Percentiles rank a stretch among this genome's conserved stretches.
Conservation (phyloP, 2,329 filamentous ascomycete species). For the Fusarium papillatum region DNA sequence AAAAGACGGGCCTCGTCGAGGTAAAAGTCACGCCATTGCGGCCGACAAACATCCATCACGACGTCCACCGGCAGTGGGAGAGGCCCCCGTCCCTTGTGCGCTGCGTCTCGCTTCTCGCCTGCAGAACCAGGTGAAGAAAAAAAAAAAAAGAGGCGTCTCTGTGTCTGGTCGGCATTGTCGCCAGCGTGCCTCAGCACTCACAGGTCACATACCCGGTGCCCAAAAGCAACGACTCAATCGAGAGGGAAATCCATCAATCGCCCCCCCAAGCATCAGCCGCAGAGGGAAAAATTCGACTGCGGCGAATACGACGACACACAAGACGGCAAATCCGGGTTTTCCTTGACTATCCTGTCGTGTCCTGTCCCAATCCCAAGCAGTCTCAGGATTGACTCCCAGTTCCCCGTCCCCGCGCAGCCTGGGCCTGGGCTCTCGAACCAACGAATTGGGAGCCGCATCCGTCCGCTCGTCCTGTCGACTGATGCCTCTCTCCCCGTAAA, state of each 20-base stretch:
- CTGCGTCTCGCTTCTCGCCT: constrained; percentile 35
- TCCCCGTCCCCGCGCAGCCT: constrained; percentile 35
- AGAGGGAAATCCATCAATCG: constrained; percentile 29
- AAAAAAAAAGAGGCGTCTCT: constrained; percentile 11
- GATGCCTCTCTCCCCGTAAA: constrained; percentile 42
- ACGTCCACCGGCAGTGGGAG: constrained; percentile 41
- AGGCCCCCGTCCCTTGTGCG: constrained; percentile 23
- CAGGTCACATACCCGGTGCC: constrained; percentile 24
- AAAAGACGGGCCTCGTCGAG: constrained; percentile 41
- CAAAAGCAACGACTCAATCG: constrained; percentile 24
- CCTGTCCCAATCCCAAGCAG: constrained; percentile 27
- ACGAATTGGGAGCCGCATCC: constrained; percentile 47
- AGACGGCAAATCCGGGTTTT: constrained; percentile 23
- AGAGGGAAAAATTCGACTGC: constrained; percentile 28
- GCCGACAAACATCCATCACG: constrained; percentile 47
- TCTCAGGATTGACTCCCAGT: constrained; percentile 38
- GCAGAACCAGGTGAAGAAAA: constrained; percentile 9
- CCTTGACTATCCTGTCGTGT: constrained; percentile 15
- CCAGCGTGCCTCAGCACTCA: constrained; percentile 21
- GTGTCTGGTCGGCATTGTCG: constrained; percentile 21
- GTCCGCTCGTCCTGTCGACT: constrained; percentile 45
- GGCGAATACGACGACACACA: constrained; percentile 39
- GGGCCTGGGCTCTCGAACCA: constrained; percentile 38
- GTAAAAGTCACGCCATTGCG: constrained; percentile 47
- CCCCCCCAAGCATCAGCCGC: constrained; percentile 11